These are phyloP conservation scores for Rosa chinensis DNA, from an alignment of 306 rosid genomes.

Conservation along the genomic window DNA sequence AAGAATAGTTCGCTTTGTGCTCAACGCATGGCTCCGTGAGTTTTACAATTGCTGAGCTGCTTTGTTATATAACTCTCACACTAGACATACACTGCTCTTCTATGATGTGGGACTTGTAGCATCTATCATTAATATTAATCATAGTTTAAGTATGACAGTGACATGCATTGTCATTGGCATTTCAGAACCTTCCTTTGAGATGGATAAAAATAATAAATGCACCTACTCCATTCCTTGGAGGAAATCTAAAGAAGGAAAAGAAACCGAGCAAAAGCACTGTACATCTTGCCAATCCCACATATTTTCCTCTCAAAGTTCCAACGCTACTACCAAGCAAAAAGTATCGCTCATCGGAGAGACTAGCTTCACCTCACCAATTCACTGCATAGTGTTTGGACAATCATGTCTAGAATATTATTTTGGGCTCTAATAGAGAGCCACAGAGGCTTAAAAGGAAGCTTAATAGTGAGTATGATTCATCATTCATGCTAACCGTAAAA, in stretches of 20 bases:
- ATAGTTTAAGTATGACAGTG: too few relatives aligned
- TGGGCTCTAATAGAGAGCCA: background rate
- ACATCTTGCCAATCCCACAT: too few relatives aligned
- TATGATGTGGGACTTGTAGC: background rate
- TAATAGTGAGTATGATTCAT: background rate
- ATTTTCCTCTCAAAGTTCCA: too few relatives aligned
- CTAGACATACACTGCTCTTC: background rate
- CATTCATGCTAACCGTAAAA: background rate
- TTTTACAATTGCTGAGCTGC: background rate
- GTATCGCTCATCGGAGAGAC: background rate
- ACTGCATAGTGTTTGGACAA: background rate
- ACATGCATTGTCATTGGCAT: too few relatives aligned
- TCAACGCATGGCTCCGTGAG: slow-evolving; percentile 5
- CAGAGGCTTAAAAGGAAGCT: too few relatives aligned
- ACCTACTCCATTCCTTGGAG: too few relatives aligned
- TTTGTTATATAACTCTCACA: background rate
- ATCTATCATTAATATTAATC: background rate
- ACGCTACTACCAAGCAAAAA: background rate
- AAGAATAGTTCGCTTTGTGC: slow-evolving; percentile 10
- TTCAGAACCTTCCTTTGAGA: background rate
- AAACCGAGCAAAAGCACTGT: too few relatives aligned
- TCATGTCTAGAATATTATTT: background rate
- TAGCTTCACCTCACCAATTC: background rate
- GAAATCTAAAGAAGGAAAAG: too few relatives aligned
- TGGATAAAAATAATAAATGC: background rate